Conservation (phyloP, 2,329 filamentous ascomycete species). For the Calonectria hawksworthii region DNA sequence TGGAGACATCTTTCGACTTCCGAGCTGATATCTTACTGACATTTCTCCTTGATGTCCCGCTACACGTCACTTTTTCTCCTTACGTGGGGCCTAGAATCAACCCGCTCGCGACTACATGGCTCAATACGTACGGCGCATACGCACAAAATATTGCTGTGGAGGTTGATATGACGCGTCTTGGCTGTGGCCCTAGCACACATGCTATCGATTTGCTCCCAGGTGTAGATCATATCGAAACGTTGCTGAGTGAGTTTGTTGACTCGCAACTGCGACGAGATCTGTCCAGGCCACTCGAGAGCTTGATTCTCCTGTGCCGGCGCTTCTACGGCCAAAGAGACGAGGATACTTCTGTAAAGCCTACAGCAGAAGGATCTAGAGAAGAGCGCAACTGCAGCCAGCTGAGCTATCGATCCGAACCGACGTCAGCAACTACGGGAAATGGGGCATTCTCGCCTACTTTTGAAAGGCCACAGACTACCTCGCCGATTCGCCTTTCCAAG, state of each 20-base stretch:
- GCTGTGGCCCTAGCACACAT: slow-evolving; percentile 46
- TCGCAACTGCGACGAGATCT: slow-evolving; percentile 39
- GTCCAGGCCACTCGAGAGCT: slow-evolving; percentile 43
- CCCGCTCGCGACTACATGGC: slow-evolving; percentile 53
- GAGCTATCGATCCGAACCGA: slow-evolving; percentile 23
- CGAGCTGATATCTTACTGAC: slow-evolving; percentile 54
- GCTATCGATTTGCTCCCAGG: slow-evolving; percentile 44
- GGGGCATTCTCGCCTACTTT: neutral
- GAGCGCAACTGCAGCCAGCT: slow-evolving; percentile 24
- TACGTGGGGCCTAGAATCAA: slow-evolving; percentile 49
- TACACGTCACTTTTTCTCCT: slow-evolving; percentile 57
- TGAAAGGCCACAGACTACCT: slow-evolving; percentile 2
- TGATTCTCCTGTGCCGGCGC: slow-evolving; percentile 53
- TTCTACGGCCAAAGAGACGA: slow-evolving; percentile 47
- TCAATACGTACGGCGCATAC: slow-evolving; percentile 52
- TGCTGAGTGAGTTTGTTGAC: slow-evolving; percentile 48
- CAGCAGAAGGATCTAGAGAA: slow-evolving; percentile 5
- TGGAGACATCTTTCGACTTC: slow-evolving; percentile 52
- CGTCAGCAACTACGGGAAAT: neutral
- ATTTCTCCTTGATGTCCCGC: slow-evolving; percentile 51
- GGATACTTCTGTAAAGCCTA: neutral
- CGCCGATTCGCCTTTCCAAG: slow-evolving; percentile 8
- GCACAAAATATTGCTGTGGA: slow-evolving; percentile 56
- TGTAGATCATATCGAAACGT: slow-evolving; percentile 41
- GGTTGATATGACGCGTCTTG: slow-evolving; percentile 56